Conservation (phyloP, 2,329 filamentous ascomycete species). For the Paradendryphiella salina region DNA sequence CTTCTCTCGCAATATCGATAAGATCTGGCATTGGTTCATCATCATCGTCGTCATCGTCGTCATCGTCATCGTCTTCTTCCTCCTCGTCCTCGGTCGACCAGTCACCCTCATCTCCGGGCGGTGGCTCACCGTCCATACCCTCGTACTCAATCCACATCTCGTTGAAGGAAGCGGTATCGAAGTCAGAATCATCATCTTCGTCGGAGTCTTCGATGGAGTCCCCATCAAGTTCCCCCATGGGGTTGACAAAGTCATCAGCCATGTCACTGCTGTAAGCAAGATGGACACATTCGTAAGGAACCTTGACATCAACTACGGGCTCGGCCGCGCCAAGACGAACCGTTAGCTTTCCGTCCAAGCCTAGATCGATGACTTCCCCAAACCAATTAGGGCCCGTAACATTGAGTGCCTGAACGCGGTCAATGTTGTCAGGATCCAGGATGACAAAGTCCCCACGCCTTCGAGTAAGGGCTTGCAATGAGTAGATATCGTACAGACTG, state of each 20-base stretch:
- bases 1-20: conserved; percentile 14
- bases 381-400: conserved; percentile 53
- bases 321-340: conserved; percentile 58
- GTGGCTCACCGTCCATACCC: conserved; percentile 40
- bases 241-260: conserved; percentile 37
- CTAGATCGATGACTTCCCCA: conserved; percentile 60
- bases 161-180: conserved; percentile 41
- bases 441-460: conserved; percentile 59
- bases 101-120: conserved; percentile 40
- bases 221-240: conserved; percentile 28
- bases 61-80: conserved; percentile 38
- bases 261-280: conserved; percentile 54
- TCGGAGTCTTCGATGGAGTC: conserved; percentile 41
- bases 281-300: conserved; percentile 55
- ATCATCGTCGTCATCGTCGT: conserved; percentile 37
- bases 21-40: conserved; percentile 43
- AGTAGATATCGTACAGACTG: conserved; percentile 62
- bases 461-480: conserved; percentile 54
- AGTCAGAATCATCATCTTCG: conserved; percentile 38
- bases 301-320: conserved; percentile 54
- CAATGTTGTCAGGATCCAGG: conserved; percentile 44
- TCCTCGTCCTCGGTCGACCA: conserved; percentile 47
- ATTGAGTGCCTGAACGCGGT: conserved; percentile 14
- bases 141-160: conserved; percentile 48
- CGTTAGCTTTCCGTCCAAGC: conserved; percentile 57